Base-by-base conservation (phyloP, 1,139 yeast species). In the Williopsis jadinii region DNA sequence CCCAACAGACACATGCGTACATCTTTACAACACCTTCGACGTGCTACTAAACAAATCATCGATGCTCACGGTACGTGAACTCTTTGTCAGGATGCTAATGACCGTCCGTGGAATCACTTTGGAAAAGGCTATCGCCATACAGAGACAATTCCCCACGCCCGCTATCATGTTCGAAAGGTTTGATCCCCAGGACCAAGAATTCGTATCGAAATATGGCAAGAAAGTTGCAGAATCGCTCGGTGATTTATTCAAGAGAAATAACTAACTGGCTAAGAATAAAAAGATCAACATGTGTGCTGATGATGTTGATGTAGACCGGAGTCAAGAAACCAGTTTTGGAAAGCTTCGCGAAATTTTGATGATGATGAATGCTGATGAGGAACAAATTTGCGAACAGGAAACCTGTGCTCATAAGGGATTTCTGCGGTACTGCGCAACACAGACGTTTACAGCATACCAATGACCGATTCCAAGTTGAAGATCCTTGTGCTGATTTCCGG, bases 401-500 rank as follows among this genome's bases (percentile, higher is more conserved):
- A 28, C 30, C 12, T n/a, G 30, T 28, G 30, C 8, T 28, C 4
- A 19, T 19, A 19, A 19, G 24, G 24, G 6, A 6, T 19, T 19
- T 19, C 24, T 19, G 6, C 24, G 6, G 24, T 19, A 19, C 24
- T 19, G 24, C n/a, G 24, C 24, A 19, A 19, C 24, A 8, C 27
- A n/a, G 27, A 10, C 34, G 3, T 9, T 13, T 11, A 19, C 10
- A 32, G 14, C 24, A 10, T 19, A 19, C 27, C 5, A 28, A 35
- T 35, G 32, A 11, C 32, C 12, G 37, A 28, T 19, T 32, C 28
- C 13, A 30, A 36, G 24, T 54, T 62, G 34, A 63, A 60, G 50
- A 76, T 85, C 48, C 70, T 84, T 10, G 97, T 92, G 1, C 74
- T 92, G 40, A 92, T 92, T 38, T 90, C 97, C 2, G 98, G 98